phyloP scores from a whole-genome alignment of 352 stramenopile species.

The Nothophytophthora sp. region DNA sequence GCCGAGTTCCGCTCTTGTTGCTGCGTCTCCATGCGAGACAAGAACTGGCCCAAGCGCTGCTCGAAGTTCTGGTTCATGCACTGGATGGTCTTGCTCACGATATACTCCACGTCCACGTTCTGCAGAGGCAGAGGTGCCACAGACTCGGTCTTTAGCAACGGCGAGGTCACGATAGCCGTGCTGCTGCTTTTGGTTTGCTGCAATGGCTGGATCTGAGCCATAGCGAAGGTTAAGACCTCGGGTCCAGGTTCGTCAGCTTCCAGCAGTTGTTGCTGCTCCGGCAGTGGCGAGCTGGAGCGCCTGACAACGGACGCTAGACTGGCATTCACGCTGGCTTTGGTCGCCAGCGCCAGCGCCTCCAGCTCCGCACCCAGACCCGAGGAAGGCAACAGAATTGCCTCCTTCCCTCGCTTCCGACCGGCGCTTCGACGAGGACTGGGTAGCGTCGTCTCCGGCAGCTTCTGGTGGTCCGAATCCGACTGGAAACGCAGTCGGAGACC shows the following conservation, averaged over 20 bases:
- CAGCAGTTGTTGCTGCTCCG: not conserved
- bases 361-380: constrained; percentile 4
- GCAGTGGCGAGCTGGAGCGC: constrained; percentile 1
- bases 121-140: constrained; percentile 24
- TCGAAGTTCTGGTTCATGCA: constrained; percentile 74
- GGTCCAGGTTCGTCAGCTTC: constrained; percentile 1
- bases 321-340: constrained; percentile 20
- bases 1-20: constrained; percentile 57
- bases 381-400: not conserved
- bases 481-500: constrained; percentile 14
- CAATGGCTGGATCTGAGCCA: constrained; percentile 12
- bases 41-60: constrained; percentile 50
- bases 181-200: constrained; percentile 4
- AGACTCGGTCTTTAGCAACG: constrained; percentile 1
- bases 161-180: not conserved
- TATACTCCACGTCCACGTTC: constrained; percentile 57
- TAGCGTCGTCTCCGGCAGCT: not conserved
- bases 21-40: constrained; percentile 59
- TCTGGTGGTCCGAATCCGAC: constrained; percentile 7
- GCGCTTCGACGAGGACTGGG: not conserved
- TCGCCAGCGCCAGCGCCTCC: constrained; percentile 10
- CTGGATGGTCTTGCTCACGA: constrained; percentile 66
- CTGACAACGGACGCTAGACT: constrained; percentile 18
- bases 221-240: constrained; percentile 8
- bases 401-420: not conserved